Conservation (phyloP, 768 basidiomycete genomes). For the Hygrophorus russula region DNA sequence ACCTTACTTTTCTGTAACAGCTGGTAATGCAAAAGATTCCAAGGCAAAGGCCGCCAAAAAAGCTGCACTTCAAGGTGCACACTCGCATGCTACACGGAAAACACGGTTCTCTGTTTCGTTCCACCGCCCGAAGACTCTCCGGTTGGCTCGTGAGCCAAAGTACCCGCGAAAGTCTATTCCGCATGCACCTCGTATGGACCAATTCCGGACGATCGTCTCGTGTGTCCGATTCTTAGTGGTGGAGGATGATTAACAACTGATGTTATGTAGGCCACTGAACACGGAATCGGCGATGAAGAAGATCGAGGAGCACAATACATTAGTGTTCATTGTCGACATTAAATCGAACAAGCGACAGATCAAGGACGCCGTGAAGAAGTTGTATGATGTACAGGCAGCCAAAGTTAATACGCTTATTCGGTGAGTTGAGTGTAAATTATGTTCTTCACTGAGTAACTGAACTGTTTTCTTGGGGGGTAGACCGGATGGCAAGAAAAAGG, state of each 20-base stretch:
- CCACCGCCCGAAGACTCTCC: slow-evolving; percentile 92
- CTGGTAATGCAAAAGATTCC: slow-evolving; percentile 26
- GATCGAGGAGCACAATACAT: slow-evolving; percentile 99
- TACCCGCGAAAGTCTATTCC: slow-evolving; percentile 95
- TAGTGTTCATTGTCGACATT: slow-evolving; percentile 96
- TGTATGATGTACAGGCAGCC: slow-evolving; percentile 93
- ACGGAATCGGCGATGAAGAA: slow-evolving; percentile 99
- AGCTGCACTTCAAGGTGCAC: slow-evolving; percentile 83
- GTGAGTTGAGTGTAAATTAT: slow-evolving; percentile 28
- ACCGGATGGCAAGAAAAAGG: slow-evolving; percentile 99
- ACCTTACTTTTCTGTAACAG: background rate
- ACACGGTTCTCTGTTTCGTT: slow-evolving; percentile 80
- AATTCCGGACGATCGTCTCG: slow-evolving; percentile 90
- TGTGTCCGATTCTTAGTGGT: slow-evolving; percentile 26
- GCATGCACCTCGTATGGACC: slow-evolving; percentile 92
- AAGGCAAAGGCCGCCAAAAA: slow-evolving; percentile 97
- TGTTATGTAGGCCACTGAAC: slow-evolving; percentile 58
- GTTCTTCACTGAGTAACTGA: background rate
- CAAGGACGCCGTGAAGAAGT: slow-evolving; percentile 98
- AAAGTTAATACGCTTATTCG: slow-evolving; percentile 99
- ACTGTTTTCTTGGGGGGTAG: slow-evolving; percentile 35
- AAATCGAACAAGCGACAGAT: slow-evolving; percentile 97
- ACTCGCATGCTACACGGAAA: slow-evolving; percentile 70
- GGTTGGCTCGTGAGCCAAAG: slow-evolving; percentile 71
- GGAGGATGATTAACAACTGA: slow-evolving; percentile 2